These are phyloP conservation scores for Rhododendron kiyosumense DNA, from an alignment of 148 eudicot genomes.

Conservation along the genomic window DNA sequence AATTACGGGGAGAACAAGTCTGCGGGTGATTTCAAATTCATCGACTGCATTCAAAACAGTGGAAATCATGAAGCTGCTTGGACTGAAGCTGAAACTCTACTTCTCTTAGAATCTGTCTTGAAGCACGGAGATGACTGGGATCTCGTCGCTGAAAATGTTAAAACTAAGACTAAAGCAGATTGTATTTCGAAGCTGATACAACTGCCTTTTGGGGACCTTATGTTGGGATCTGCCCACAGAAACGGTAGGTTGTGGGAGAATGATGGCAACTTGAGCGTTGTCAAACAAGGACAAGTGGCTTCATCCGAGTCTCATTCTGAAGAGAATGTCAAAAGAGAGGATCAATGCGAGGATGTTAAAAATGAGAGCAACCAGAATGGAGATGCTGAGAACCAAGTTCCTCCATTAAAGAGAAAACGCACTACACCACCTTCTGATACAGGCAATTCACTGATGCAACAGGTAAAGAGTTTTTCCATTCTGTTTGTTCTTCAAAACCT, in stretches of 20 bases:
- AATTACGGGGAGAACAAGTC: constrained; percentile 50
- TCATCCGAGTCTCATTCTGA: constrained; percentile 33
- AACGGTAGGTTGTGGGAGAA: constrained; percentile 28
- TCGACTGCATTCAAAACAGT: constrained; percentile 27
- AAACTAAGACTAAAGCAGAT: constrained; percentile 74
- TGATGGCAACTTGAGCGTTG: constrained; percentile 23
- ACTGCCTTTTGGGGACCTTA: constrained; percentile 92
- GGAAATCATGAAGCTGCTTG: constrained; percentile 38
- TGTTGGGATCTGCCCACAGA: constrained; percentile 55
- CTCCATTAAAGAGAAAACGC: constrained; percentile 54
- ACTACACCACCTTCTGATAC: constrained; percentile 39
- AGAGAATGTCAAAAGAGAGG: constrained; percentile 28
- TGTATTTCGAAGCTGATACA: constrained; percentile 89
- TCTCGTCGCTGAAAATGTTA: constrained; percentile 73
- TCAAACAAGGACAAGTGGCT: constrained; percentile 23
- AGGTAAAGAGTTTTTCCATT: constrained; percentile 34
- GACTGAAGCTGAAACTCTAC: constrained; percentile 89
- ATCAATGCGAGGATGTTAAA: constrained; percentile 23
- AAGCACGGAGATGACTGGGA: constrained; percentile 96
- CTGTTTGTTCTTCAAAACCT: neutral
- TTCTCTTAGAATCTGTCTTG: constrained; percentile 82
- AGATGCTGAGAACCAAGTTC: constrained; percentile 40
- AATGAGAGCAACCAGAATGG: constrained; percentile 35
- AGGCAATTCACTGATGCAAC: constrained; percentile 66
- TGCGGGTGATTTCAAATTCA: constrained; percentile 62